Percentiles rank a stretch among this genome's conserved stretches.
Conservation (phyloP, 75 land plant species). For the Pseudotsuga menziesii region DNA sequence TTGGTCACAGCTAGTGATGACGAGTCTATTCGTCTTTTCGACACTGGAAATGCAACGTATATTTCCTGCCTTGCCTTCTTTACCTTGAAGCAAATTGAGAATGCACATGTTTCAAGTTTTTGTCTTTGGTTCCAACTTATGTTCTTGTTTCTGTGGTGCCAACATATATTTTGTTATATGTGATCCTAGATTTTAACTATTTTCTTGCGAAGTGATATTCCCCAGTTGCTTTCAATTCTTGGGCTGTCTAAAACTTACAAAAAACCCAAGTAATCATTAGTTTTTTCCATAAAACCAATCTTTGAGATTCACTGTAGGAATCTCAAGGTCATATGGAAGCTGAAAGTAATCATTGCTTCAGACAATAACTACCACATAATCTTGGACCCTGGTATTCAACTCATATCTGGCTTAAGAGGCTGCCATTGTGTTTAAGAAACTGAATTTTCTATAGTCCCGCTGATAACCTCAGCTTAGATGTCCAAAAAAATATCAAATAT, state of each 20-base stretch:
- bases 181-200: neutral
- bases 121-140: neutral
- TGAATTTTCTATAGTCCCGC: too few relatives aligned
- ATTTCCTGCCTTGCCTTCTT: neutral
- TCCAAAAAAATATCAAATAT: too few relatives aligned
- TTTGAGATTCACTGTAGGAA: neutral
- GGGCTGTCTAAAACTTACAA: neutral
- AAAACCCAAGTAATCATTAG: neutral
- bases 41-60: slow-evolving; percentile 71
- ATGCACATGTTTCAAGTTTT: neutral
- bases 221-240: neutral
- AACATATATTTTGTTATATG: neutral
- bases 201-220: neutral
- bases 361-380: too few relatives aligned
- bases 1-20: slow-evolving; percentile 90
- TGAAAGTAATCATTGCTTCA: neutral
- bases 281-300: neutral
- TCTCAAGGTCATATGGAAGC: neutral
- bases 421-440: too few relatives aligned
- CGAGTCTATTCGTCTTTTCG: slow-evolving; percentile 87
- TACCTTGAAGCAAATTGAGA: slow-evolving; percentile 1
- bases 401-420: too few relatives aligned
- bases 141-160: neutral
- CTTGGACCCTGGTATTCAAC: too few relatives aligned
- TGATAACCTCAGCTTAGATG: too few relatives aligned